Conservation (phyloP, 176 grass and related monocot species). For the Aegilops tauschii region DNA sequence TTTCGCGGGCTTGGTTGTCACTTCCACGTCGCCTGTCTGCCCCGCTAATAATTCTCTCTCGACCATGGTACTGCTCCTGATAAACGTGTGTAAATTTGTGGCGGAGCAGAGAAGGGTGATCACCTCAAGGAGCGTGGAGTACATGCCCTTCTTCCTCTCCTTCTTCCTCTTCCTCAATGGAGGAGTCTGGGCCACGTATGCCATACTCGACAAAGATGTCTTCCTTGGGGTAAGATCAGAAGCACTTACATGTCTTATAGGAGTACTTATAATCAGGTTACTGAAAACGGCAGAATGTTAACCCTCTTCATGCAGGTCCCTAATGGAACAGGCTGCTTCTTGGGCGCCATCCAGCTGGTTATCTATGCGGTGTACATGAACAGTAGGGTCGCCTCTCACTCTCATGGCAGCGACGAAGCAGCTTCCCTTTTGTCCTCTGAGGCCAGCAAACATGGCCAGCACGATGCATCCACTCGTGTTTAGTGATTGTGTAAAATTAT, state of each 20-base stretch:
- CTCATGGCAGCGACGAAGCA: not conserved
- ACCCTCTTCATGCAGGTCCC: slow-evolving; percentile 33
- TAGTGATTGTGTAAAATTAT: not conserved
- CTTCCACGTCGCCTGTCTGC: not conserved
- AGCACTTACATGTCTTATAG: not conserved
- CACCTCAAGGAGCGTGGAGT: slow-evolving; percentile 60
- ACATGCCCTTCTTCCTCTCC: slow-evolving; percentile 79
- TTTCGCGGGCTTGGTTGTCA: not conserved
- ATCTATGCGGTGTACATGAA: slow-evolving; percentile 60
- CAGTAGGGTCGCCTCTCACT: not conserved
- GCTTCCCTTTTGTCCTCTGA: slow-evolving; percentile 9
- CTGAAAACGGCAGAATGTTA: not conserved
- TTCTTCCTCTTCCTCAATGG: slow-evolving; percentile 79
- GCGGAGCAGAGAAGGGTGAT: slow-evolving; percentile 58
- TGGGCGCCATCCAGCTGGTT: slow-evolving; percentile 62
- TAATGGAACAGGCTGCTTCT: slow-evolving; percentile 69
- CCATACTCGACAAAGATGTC: slow-evolving; percentile 48
- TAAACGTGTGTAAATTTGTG: not conserved
- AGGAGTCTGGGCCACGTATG: slow-evolving; percentile 57
- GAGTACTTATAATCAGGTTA: not conserved
- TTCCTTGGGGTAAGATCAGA: slow-evolving; percentile 53
- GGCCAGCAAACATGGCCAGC: not conserved
- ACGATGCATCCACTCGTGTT: not conserved
- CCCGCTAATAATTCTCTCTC: not conserved
- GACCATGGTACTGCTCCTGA: not conserved